These are phyloP conservation scores for Neocucurbitaria cava DNA, from an alignment of 2,329 filamentous ascomycete genomes.

Conservation along the genomic window DNA sequence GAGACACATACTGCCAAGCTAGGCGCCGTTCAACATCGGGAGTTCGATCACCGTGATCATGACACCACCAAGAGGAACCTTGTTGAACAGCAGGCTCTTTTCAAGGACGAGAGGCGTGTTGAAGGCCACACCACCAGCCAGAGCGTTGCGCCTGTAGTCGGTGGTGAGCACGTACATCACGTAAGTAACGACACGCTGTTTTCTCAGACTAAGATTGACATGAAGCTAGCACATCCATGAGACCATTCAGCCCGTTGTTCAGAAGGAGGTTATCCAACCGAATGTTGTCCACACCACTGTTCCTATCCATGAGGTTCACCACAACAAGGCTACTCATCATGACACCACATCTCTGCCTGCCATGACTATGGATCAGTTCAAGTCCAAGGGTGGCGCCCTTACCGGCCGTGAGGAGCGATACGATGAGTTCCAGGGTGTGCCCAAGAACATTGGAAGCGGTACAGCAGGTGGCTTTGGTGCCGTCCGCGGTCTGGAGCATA, in stretches of 20 bases:
- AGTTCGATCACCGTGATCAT: constrained; percentile 68
- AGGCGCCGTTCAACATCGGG: constrained; percentile 65
- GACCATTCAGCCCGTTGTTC: constrained; percentile 72
- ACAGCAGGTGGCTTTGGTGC: constrained; percentile 21
- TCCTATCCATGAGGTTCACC: constrained; percentile 75
- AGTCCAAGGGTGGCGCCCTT: constrained; percentile 61
- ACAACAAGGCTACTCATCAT: constrained; percentile 71
- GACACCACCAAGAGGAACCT: constrained; percentile 38
- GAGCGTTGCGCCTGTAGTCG: constrained; percentile 57
- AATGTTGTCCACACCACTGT: constrained; percentile 74
- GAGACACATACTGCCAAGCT: constrained; percentile 70
- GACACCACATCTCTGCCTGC: constrained; percentile 68
- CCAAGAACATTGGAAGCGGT: constrained; percentile 55
- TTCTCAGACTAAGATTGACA: constrained; percentile 9
- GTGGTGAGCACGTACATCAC: constrained; percentile 70
- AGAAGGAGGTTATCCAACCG: constrained; percentile 73
- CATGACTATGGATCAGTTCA: constrained; percentile 71
- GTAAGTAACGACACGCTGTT: constrained; percentile 15
- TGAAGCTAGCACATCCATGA: constrained; percentile 64
- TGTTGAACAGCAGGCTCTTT: constrained; percentile 60
- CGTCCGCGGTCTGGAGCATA: constrained; percentile 24
- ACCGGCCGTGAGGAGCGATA: constrained; percentile 62
- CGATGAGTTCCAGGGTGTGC: constrained; percentile 69
- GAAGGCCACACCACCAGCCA: constrained; percentile 59
- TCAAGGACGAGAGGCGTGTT: constrained; percentile 58